Evolutionary conservation across 192 early-diverging fungal genomes (phyloP), one percentile per base, ranked within the genome.

Genomic region (Phlyctochytrium bullatum): DNA sequence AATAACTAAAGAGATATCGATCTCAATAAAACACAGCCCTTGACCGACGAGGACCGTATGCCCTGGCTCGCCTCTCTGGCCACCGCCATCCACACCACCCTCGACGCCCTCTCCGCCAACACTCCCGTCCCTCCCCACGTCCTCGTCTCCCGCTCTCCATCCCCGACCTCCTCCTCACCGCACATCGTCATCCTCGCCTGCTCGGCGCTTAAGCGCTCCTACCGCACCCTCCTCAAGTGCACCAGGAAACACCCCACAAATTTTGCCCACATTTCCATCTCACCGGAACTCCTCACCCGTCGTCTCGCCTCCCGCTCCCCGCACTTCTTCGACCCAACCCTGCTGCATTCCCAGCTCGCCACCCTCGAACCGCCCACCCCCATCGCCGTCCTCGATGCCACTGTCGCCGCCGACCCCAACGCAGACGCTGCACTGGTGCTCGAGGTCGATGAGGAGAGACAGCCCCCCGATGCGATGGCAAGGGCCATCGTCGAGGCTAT

Each of bases 11-110:
- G n/a, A n/a, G n/a, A n/a, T n/a, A n/a, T n/a, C n/a, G n/a, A n/a
- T n/a, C n/a, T n/a, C n/a, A 47, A 14, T 47, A 47, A 47, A 47
- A 47, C 6, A 47, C 40, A 47, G 25, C 64, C 69, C 3, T 62
- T 71, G 40, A 71, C 14, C 3, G 69, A 66, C 51, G 25, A 23
- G 17, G 64, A 71, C 47, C 32, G 69, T 6, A n/a, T 23, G 27
- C 69, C 69, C 12, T 71, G 64, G 69, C 59, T 71, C 31, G 51
- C 6, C 2, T 20, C 27, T 3, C 6, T 69, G 6, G 51, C 23
- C 3, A 17, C 6, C 3, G 34, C 17, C n/a, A 33, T 40, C 40
- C 34, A 36, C 20, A 32, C 3, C n/a, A 30, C 3, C 62, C 23
- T 24, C 10, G 47, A n/a, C 16, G 54, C 12, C 30, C 12, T 0